Percentiles rank a stretch among this genome's conserved stretches.
Conservation (phyloP, 176 grass and related monocot genomes). For the Themeda triandra region DNA sequence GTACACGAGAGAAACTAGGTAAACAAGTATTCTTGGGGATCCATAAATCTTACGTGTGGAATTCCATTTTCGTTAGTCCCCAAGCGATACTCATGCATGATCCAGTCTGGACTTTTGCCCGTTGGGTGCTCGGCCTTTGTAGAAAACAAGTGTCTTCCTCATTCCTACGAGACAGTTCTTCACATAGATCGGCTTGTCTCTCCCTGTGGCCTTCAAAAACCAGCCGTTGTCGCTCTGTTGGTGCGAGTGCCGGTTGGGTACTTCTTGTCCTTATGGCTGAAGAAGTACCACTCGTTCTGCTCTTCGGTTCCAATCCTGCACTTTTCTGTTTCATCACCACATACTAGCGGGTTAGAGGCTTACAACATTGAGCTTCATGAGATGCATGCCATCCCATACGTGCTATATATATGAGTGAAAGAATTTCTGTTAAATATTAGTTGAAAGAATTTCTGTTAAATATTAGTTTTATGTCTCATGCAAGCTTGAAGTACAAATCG, state of each 20-base stretch:
- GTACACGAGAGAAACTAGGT: background rate
- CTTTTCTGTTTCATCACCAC: slow-evolving; percentile 42
- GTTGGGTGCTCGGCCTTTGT: slow-evolving; percentile 79
- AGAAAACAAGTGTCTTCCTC: slow-evolving; percentile 94
- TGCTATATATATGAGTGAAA: background rate
- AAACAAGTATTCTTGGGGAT: background rate
- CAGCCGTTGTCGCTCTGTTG: slow-evolving; percentile 78
- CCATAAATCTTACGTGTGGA: slow-evolving; percentile 33
- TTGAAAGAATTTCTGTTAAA: background rate
- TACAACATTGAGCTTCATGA: background rate
- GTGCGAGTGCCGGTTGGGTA: slow-evolving; percentile 93
- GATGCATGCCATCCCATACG: background rate
- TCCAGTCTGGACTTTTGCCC: slow-evolving; percentile 94
- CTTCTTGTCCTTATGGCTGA: slow-evolving; percentile 99
- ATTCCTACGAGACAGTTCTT: slow-evolving; percentile 81
- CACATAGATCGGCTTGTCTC: slow-evolving; percentile 85
- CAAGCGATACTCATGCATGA: slow-evolving; percentile 96
- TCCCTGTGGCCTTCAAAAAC: slow-evolving; percentile 96
- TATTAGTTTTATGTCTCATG: background rate
- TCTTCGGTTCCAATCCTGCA: slow-evolving; percentile 82
- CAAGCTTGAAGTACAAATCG: background rate
- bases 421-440: background rate
- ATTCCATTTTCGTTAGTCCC: slow-evolving; percentile 70
- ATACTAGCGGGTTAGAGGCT: background rate
- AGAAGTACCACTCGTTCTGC: slow-evolving; percentile 93